These are phyloP conservation scores for Cymodocea nodosa DNA, from an alignment of 116 monocot species.

Conservation along the genomic window DNA sequence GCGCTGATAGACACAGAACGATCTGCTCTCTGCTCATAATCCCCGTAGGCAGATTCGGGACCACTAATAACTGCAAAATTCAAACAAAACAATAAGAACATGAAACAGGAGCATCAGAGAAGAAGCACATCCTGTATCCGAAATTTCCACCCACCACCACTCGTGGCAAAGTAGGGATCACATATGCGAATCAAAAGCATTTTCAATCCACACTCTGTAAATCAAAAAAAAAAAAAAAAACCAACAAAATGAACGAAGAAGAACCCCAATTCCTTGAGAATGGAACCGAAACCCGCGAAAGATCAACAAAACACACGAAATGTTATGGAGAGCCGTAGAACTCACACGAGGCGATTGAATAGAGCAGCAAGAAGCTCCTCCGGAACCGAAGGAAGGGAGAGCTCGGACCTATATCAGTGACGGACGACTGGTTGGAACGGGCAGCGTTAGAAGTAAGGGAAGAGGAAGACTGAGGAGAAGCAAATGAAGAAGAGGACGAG, in stretches of 20 bases:
- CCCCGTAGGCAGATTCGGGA: slow-evolving; percentile 49
- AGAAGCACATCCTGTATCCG: neutral
- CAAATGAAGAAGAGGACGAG: slow-evolving; percentile 32
- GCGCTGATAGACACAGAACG: slow-evolving; percentile 29
- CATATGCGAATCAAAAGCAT: no score
- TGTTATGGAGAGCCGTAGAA: neutral
- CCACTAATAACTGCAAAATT: slow-evolving; percentile 48
- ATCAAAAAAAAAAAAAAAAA: neutral
- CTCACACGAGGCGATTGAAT: slow-evolving; percentile 63
- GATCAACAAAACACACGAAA: no score
- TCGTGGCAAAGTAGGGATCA: no score
- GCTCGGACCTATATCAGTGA: slow-evolving; percentile 30
- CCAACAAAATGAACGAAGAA: no score
- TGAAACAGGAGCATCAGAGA: neutral
- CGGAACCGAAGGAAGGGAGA: slow-evolving; percentile 60
- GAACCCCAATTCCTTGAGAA: no score
- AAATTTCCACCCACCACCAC: no score
- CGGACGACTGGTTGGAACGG: slow-evolving; percentile 8
- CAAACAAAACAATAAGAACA: neutral
- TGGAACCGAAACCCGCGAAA: no score
- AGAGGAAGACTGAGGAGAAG: slow-evolving; percentile 37
- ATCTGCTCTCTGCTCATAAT: slow-evolving; percentile 52
- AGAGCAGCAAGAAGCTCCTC: slow-evolving; percentile 57
- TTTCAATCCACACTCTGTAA: neutral
- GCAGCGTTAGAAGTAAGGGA: slow-evolving; percentile 31